Percentiles rank a stretch among this genome's conserved stretches.
These are phyloP conservation scores for Fusarium haematococcum DNA, from an alignment of 2,329 filamentous ascomycete species.

Conservation along the genomic window DNA sequence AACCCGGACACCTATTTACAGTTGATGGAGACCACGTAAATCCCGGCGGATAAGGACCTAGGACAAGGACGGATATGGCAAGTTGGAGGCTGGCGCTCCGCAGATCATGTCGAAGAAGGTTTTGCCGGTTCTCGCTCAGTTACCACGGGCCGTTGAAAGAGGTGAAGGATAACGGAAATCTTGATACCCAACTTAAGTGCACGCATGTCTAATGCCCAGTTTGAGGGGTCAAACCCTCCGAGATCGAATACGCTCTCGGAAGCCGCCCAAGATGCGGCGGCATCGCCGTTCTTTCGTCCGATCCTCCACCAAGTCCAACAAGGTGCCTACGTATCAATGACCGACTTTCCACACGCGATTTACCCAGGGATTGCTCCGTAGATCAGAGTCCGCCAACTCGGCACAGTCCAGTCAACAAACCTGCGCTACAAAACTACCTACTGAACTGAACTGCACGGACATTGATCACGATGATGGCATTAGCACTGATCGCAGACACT, in stretches of 20 bases:
- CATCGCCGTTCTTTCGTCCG: neutral
- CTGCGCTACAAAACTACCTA: neutral
- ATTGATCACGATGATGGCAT: constrained; percentile 35
- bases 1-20: neutral
- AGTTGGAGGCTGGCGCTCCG: constrained; percentile 6
- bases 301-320: neutral
- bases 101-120: constrained; percentile 38
- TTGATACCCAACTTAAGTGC: constrained; percentile 38
- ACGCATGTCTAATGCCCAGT: constrained; percentile 7
- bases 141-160: constrained; percentile 37
- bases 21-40: neutral
- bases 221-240: constrained; percentile 19
- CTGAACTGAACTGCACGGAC: constrained; percentile 20
- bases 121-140: constrained; percentile 20
- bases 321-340: neutral
- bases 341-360: neutral
- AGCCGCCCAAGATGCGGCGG: neutral
- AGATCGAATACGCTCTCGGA: neutral
- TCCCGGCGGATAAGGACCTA: neutral
- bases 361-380: neutral
- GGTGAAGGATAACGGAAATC: constrained; percentile 39
- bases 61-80: constrained; percentile 17
- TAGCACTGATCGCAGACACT: constrained; percentile 16
- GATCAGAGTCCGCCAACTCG: neutral
- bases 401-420: neutral